phyloP scores from a whole-genome alignment of 192 early-diverging fungal genomes.

The Coemansia sp. region DNA sequence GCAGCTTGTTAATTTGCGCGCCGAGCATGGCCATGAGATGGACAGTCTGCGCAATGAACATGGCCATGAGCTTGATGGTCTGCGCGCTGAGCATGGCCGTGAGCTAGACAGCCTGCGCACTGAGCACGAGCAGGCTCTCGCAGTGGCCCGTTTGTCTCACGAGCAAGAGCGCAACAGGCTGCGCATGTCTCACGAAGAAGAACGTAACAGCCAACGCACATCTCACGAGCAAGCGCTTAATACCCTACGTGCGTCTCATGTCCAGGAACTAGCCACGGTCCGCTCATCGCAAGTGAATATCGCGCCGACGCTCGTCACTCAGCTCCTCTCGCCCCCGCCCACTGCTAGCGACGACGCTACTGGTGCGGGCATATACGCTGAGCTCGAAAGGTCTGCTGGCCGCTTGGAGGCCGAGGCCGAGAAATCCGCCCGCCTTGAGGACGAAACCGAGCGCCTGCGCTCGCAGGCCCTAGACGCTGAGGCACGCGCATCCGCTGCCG shows the following conservation, averaged over 20 bases:
- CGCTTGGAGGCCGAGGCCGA: constrained; percentile 6
- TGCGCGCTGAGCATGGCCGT: neutral
- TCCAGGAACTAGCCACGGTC: neutral
- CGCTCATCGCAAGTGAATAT: neutral
- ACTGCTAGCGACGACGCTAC: constrained; percentile 26
- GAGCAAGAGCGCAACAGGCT: constrained; percentile 5
- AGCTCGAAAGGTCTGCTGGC: neutral
- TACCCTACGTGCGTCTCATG: constrained; percentile 10
- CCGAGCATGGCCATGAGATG: neutral
- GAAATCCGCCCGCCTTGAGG: constrained; percentile 2
- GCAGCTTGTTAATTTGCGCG: neutral
- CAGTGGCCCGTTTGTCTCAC: constrained; percentile 16
- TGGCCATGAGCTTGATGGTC: neutral
- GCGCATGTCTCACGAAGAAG: constrained; percentile 24
- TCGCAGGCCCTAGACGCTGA: constrained; percentile 36
- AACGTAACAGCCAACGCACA: constrained; percentile 6
- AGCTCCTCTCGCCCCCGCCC: constrained; percentile 45
- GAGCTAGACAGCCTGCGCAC: neutral
- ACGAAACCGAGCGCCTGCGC: constrained; percentile 21
- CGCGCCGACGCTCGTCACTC: neutral
- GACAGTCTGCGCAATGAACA: neutral
- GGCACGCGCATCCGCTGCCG: constrained; percentile 35
- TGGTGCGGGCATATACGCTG: neutral
- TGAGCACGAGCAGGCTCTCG: neutral
- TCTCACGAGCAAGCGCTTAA: constrained; percentile 24